Conservation (phyloP, 768 basidiomycete species). For the Xanthoconium purpureum region DNA sequence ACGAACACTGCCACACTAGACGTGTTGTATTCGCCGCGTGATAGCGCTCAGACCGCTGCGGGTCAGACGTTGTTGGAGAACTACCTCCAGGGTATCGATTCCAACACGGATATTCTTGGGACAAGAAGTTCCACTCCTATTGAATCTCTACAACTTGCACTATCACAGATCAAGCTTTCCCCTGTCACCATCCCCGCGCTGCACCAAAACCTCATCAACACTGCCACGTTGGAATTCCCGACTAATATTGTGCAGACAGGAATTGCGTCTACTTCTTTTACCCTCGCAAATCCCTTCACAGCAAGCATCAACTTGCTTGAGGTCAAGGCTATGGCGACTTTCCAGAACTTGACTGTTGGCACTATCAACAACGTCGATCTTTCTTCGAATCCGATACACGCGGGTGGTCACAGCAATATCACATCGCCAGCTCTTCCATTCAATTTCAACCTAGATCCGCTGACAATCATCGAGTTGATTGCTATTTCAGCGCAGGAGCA, state of each 20-base stretch:
- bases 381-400: conserved; percentile 56
- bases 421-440: conserved; percentile 58
- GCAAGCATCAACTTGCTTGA: conserved; percentile 64
- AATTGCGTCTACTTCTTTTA: conserved; percentile 55
- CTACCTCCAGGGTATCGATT: conserved; percentile 62
- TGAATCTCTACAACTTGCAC: conserved; percentile 55
- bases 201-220: conserved; percentile 57
- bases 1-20: conserved; percentile 32
- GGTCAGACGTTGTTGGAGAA: conserved; percentile 60
- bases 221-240: conserved; percentile 58
- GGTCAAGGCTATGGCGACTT: conserved; percentile 52
- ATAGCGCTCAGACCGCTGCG: conserved; percentile 44
- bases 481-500: conserved; percentile 48
- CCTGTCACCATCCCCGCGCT: conserved; percentile 65
- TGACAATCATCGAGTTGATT: conserved; percentile 59
- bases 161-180: conserved; percentile 56
- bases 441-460: conserved; percentile 60
- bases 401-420: conserved; percentile 53
- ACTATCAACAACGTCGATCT: conserved; percentile 53
- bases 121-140: conserved; percentile 55
- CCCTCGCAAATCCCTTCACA: conserved; percentile 66
- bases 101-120: conserved; percentile 54
- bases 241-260: conserved; percentile 58
- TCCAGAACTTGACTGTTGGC: conserved; percentile 54
- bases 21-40: conserved; percentile 60